These are phyloP conservation scores for Fragaria ananassa DNA, from an alignment of 306 rosid species.

Conservation along the genomic window DNA sequence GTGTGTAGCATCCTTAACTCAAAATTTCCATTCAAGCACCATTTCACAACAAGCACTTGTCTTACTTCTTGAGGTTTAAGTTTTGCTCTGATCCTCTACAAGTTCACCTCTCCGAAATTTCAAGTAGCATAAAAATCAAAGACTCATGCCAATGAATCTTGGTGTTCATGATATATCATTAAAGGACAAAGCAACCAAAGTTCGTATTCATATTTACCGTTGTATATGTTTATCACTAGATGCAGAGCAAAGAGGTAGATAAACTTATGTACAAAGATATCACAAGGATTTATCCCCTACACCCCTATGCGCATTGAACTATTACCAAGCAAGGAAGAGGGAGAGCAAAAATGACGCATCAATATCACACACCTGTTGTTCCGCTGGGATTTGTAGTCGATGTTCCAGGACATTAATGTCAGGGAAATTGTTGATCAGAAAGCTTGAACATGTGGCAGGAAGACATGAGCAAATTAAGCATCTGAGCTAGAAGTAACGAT, in stretches of 20 bases:
- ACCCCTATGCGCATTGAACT: neutral
- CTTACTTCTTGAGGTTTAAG: no score
- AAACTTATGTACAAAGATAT: constrained; percentile 43
- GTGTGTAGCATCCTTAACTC: no score
- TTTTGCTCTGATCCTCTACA: no score
- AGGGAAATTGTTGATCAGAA: constrained; percentile 25
- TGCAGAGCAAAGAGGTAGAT: neutral
- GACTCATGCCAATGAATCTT: no score
- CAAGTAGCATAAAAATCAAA: no score
- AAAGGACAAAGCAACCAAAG: no score
- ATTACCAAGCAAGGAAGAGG: constrained; percentile 13
- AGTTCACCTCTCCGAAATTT: no score
- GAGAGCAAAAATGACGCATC: constrained; percentile 14
- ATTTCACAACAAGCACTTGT: no score
- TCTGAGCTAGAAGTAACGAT: constrained; percentile 36
- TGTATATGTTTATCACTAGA: neutral
- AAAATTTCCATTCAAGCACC: no score
- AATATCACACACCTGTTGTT: constrained; percentile 8
- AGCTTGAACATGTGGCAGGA: constrained; percentile 26
- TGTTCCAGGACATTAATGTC: constrained; percentile 34
- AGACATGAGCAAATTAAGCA: constrained; percentile 25
- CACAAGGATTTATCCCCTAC: constrained; percentile 18
- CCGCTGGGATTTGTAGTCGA: constrained; percentile 15
- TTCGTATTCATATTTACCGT: neutral
- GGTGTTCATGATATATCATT: no score